Evolutionary conservation across 1,284 basidiomycete species (phyloP), one percentile per base, ranked within the genome.

Genomic region (Crepidotus sp.): DNA sequence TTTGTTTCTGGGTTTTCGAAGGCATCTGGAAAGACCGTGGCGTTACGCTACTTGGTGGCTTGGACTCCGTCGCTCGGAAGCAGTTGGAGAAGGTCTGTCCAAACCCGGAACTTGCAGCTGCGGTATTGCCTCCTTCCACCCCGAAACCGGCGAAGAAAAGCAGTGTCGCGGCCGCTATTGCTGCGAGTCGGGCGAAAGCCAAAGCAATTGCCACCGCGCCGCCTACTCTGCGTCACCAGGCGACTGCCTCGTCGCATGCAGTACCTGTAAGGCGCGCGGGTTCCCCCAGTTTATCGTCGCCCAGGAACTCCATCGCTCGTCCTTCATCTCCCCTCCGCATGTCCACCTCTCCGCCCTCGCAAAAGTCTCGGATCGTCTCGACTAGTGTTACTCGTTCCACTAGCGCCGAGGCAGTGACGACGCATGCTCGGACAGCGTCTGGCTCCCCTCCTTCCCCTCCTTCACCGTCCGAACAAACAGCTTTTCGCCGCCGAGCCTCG

Each of bases 11-110:
- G 91, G 67, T 69, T 18, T 92, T 90, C 55, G 71, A 91, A 40
- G 61, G 62, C 3, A 63, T 88, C 7, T 98, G 91, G 90, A 73
- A 74, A 22, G 77, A 80, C 17, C 71, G 76, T 45, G 91, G 77
- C 13, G 61, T 64, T 15, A 59, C 60, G 1, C 75, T 98, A 43
- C 57, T 93, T 43, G 76, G 79, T 27, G 59, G 69, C 2, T 66
- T 98, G 43, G 94, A 98, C 57, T 54, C 71, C 0, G 63, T 67
- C 1, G 81, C 80, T 2, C 74, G 77, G 52, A 96, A 90, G 65
- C 85, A 92, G 60, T 66, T 98, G 15, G 90, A 95, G 58, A 93
- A 85, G 61, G 79, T 71, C 0, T 84, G 85, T 55, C 85, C 89
- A 0, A 68, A 76, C 54, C 71, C 76, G 6, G 64, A 68, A 21